Percentiles rank a stretch among this genome's conserved stretches.
Evolutionary conservation across 202 grass and related monocot species (phyloP).

Genomic region (Panicum hallii): DNA sequence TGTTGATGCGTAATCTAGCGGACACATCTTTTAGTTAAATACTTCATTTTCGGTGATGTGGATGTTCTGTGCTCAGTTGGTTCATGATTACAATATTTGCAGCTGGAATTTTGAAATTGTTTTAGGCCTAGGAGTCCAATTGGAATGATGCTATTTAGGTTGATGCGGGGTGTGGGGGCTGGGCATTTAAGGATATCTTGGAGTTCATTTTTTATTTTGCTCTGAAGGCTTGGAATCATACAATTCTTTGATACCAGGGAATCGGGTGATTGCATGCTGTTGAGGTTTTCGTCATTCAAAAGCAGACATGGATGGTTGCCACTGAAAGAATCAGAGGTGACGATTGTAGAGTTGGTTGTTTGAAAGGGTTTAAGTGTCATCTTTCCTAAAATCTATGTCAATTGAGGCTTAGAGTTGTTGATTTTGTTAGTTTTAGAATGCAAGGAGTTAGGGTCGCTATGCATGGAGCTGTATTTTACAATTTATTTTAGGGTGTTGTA

Average conservation of each 20-base stretch:
- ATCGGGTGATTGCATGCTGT: conserved; percentile 2
- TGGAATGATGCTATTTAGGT: conserved; percentile 13
- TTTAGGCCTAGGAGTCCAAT: conserved; percentile 15
- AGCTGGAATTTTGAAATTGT: conserved; percentile 7
- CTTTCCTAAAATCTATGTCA: neutral
- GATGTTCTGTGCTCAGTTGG: neutral
- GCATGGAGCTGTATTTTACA: neutral
- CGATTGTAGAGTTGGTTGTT: neutral
- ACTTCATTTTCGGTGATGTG: neutral
- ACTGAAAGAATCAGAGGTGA: neutral
- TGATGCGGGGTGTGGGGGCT: neutral
- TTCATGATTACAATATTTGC: neutral
- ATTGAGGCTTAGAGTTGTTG: conserved; percentile 12
- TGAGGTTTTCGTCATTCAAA: neutral
- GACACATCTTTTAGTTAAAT: neutral
- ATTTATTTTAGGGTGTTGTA: neutral
- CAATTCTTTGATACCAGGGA: neutral
- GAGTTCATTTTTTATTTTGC: neutral
- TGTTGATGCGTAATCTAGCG: neutral
- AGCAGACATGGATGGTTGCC: neutral
- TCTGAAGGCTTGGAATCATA: neutral
- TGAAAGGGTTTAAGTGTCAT: neutral
- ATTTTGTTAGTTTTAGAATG: neutral
- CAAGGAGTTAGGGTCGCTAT: neutral
- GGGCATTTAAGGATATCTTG: neutral